These are phyloP conservation scores for Apophysomyces trapeziformis DNA, from an alignment of 371 early-diverging fungal genomes.

Conservation along the genomic window DNA sequence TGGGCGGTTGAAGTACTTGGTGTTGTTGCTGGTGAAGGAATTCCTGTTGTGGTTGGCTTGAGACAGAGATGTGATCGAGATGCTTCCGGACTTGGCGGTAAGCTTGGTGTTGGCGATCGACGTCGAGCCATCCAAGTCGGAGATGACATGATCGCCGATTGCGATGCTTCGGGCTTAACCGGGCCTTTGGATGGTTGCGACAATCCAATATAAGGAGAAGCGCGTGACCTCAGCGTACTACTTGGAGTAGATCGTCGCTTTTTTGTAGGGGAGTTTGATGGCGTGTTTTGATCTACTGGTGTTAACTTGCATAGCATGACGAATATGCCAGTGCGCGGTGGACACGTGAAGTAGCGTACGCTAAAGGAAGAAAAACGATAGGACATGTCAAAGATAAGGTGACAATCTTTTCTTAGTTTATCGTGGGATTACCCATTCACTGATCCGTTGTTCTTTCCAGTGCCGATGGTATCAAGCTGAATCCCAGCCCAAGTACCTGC, in stretches of 20 bases:
- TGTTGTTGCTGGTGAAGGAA: constrained; percentile 1
- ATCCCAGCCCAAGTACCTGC: constrained; percentile 81
- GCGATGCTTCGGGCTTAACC: constrained; percentile 6
- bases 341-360: constrained; percentile 26
- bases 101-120: constrained; percentile 1
- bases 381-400: too few species aligned
- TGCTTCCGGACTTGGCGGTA: constrained; percentile 1
- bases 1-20: neutral
- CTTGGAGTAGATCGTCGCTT: constrained; percentile 6
- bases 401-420: neutral
- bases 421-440: constrained; percentile 57
- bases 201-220: constrained; percentile 5
- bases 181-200: neutral
- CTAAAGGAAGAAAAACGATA: constrained; percentile 14
- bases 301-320: constrained; percentile 22
- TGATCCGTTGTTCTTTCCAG: constrained; percentile 78
- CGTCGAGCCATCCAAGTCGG: neutral
- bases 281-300: neutral
- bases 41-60: neutral
- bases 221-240: constrained; percentile 4
- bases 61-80: neutral
- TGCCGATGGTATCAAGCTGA: constrained; percentile 64
- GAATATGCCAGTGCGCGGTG: constrained; percentile 30
- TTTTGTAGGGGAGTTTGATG: neutral
- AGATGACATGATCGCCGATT: constrained; percentile 10